phyloP scores from a whole-genome alignment of 2,329 filamentous ascomycete genomes.

The Trichoderma sp. region DNA sequence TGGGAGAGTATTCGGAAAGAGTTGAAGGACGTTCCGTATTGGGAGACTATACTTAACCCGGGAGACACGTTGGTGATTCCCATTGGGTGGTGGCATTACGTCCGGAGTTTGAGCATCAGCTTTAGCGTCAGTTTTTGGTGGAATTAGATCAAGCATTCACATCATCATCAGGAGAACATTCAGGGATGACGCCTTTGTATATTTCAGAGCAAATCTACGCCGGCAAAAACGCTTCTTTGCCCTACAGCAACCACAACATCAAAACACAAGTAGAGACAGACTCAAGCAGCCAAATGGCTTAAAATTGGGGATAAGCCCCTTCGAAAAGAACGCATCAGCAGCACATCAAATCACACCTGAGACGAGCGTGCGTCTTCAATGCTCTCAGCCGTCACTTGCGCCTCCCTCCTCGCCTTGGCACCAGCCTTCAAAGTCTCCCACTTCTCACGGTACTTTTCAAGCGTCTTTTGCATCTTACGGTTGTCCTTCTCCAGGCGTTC shows the following conservation, averaged over 20 bases:
- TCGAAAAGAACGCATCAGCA: not conserved
- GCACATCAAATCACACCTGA: not conserved
- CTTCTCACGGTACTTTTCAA: constrained; percentile 58
- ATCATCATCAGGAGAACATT: not conserved
- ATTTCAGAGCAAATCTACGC: constrained; percentile 5
- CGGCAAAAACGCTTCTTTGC: not conserved
- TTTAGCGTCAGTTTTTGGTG: constrained; percentile 99
- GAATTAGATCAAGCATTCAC: constrained; percentile 48
- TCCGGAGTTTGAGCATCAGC: constrained; percentile 78
- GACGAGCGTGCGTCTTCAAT: constrained; percentile 34
- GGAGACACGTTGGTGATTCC: constrained; percentile 90
- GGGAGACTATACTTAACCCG: constrained; percentile 75
- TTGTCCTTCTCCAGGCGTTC: constrained; percentile 65
- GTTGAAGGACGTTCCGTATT: constrained; percentile 61
- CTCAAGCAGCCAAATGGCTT: not conserved
- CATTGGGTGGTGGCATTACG: constrained; percentile 97
- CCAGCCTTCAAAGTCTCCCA: constrained; percentile 62
- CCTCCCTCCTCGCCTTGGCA: constrained; percentile 54
- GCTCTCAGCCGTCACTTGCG: constrained; percentile 38
- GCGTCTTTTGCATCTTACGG: constrained; percentile 53
- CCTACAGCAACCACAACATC: not conserved
- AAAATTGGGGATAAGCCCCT: not conserved
- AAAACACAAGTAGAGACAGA: not conserved
- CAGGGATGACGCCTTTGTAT: not conserved
- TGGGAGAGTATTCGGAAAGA: constrained; percentile 40